Conservation (phyloP, 2,329 filamentous ascomycete genomes). For the Cercospora sp. region DNA sequence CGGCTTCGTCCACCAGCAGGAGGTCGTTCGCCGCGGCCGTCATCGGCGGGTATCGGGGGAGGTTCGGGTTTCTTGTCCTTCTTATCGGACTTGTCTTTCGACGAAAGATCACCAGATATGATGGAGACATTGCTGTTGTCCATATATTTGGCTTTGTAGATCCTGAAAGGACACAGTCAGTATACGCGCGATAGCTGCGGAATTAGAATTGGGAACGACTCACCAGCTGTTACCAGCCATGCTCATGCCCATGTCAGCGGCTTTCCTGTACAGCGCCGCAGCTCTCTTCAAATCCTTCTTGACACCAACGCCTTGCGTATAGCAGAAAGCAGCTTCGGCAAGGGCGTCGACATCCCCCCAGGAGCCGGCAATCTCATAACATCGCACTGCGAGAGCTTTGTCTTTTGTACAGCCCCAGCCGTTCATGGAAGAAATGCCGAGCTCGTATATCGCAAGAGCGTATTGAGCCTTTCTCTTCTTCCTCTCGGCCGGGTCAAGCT, state of each 20-base stretch:
- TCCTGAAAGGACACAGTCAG: slow-evolving; percentile 58
- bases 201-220: slow-evolving; percentile 42
- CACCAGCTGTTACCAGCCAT: slow-evolving; percentile 99
- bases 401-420: slow-evolving; percentile 97
- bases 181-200: background rate
- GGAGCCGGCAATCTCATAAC: slow-evolving; percentile 91
- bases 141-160: slow-evolving; percentile 91
- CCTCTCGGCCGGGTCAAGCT: slow-evolving; percentile 55
- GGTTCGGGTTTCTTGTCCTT: slow-evolving; percentile 25
- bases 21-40: slow-evolving; percentile 8
- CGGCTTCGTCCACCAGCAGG: slow-evolving; percentile 13
- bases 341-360: slow-evolving; percentile 97
- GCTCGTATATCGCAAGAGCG: slow-evolving; percentile 90
- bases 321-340: slow-evolving; percentile 93
- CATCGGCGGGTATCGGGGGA: slow-evolving; percentile 18
- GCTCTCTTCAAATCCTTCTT: slow-evolving; percentile 97
- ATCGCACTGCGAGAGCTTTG: slow-evolving; percentile 79
- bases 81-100: slow-evolving; percentile 14
- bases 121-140: slow-evolving; percentile 42
- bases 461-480: slow-evolving; percentile 91
- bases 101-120: background rate
- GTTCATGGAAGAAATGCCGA: slow-evolving; percentile 96
- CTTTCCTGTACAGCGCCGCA: slow-evolving; percentile 84
- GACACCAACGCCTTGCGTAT: slow-evolving; percentile 86
- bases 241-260: slow-evolving; percentile 89